Evolutionary conservation across 108 stramenopile species (phyloP), one percentile per base, ranked within the genome.

Genomic region (Nitzschia inconspicua): DNA sequence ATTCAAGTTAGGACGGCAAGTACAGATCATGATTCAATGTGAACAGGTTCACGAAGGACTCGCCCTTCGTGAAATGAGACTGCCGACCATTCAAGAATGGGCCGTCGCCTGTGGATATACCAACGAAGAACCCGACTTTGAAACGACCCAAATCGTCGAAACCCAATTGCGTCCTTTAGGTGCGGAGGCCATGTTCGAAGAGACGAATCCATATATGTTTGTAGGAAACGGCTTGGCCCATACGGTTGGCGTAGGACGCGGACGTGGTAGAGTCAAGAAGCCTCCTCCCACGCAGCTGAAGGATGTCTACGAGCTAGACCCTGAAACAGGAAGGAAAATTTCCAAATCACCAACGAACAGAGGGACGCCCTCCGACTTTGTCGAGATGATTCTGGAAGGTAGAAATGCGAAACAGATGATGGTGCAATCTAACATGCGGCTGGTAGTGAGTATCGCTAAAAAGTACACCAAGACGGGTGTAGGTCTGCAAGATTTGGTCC

Each of bases 391-490:
- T 70, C 39, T 85, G 2, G 72, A 65, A n/a, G 81, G 73, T 8
- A 76, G 74, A 39, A 83, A 85, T 44, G 93, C 97, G 9, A 96
- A 95, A 53, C 86, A 85, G 59, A 60, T 68, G 18, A 96, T 98
- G 94, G 85, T 98, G 20, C 78, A 86, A 46, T 85, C 86, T 44
- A 98, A 98, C 55, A 89, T 97, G 86, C 63, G 96, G 25, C 75
- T 98, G 22, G 97, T 96, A 16, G 82, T 98, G 3, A 89, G 88
- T 51, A 96, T 97, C 63, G 83, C 93, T 16, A 78, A 85, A 29
- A 71, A 93, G 37, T 98, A 96, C 56, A 77, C 75, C 19, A 84
- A 83, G 31, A 83, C 89, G 4, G 96, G 96, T 23, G 82, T 95
- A 6, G 74, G 77, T 55, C 62, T 89, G 32, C 75, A 82, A 47